Percentiles rank a stretch among this genome's conserved stretches.
Conservation (phyloP, 495 filamentous ascomycete species). For the Hypoxylon lienhwacheense region DNA sequence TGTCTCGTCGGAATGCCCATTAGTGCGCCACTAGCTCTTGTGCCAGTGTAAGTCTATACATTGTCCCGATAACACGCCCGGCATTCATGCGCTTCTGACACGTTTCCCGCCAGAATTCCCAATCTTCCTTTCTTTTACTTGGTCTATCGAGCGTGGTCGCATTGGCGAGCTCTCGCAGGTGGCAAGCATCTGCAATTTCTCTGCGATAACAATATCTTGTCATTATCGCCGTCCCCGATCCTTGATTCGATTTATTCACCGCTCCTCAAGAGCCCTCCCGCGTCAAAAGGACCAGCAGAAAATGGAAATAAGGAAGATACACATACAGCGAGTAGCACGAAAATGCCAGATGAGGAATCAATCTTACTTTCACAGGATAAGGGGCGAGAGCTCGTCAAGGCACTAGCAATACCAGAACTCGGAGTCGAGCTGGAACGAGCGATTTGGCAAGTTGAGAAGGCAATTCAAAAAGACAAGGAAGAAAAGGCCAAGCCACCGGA, state of each 20-base stretch:
- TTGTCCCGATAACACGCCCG: not conserved
- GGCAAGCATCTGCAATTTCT: slow-evolving; percentile 85
- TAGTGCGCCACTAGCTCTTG: slow-evolving; percentile 74
- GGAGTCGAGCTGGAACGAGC: slow-evolving; percentile 88
- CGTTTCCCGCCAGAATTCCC: slow-evolving; percentile 62
- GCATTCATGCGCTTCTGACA: slow-evolving; percentile 8
- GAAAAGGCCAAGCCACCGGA: slow-evolving; percentile 27
- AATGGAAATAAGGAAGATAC: slow-evolving; percentile 28
- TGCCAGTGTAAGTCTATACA: slow-evolving; percentile 72
- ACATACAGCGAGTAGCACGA: slow-evolving; percentile 1
- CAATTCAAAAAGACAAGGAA: slow-evolving; percentile 57
- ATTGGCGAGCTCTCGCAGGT: slow-evolving; percentile 74
- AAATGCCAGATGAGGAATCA: slow-evolving; percentile 48
- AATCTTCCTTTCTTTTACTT: slow-evolving; percentile 99
- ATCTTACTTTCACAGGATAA: slow-evolving; percentile 63
- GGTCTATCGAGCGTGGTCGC: slow-evolving; percentile 72
- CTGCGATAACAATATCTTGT: slow-evolving; percentile 67
- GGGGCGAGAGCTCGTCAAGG: slow-evolving; percentile 64
- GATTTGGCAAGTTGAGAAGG: slow-evolving; percentile 79
- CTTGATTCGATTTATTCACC: slow-evolving; percentile 74
- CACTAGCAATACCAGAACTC: slow-evolving; percentile 78
- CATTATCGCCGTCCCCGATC: slow-evolving; percentile 59
- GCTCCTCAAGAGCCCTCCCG: not conserved
- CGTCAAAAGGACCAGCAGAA: slow-evolving; percentile 15
- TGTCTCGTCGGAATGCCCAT: slow-evolving; percentile 82